Conservation (phyloP, 306 rosid species). For the Acacia melanoxylon region DNA sequence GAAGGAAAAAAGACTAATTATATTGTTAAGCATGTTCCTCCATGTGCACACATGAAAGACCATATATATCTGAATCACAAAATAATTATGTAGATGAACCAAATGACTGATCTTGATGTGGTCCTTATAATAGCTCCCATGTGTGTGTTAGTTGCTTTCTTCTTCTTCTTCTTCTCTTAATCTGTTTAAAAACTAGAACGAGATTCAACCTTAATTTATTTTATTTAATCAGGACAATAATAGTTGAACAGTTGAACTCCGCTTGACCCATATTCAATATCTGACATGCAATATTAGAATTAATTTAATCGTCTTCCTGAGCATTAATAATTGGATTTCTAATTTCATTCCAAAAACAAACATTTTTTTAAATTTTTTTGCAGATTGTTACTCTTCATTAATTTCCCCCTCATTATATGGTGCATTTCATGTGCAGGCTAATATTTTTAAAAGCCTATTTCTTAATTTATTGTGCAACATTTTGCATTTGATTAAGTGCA, state of each 20-base stretch:
- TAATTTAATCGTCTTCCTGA: conserved; percentile 11
- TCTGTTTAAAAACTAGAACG: not conserved
- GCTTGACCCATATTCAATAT: conserved; percentile 34
- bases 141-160: conserved; percentile 33
- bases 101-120: conserved; percentile 45
- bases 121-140: conserved; percentile 44
- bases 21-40: conserved; percentile 53
- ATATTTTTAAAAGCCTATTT: not conserved
- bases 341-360: conserved; percentile 16
- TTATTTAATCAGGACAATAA: conserved; percentile 28
- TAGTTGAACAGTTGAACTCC: conserved; percentile 42
- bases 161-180: not conserved
- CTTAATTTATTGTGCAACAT: not conserved
- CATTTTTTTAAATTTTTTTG: conserved; percentile 14
- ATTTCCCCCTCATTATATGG: conserved; percentile 15
- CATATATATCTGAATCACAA: not conserved
- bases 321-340: conserved; percentile 35
- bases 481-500: conserved; percentile 7
- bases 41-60: conserved; percentile 72
- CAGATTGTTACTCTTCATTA: not conserved
- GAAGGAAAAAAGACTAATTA: conserved; percentile 24
- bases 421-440: conserved; percentile 38
- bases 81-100: conserved; percentile 27
- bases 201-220: conserved; percentile 27
- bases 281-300: conserved; percentile 6